These are phyloP conservation scores for Linum trigynum DNA, from an alignment of 345 rosid genomes.

Conservation along the genomic window DNA sequence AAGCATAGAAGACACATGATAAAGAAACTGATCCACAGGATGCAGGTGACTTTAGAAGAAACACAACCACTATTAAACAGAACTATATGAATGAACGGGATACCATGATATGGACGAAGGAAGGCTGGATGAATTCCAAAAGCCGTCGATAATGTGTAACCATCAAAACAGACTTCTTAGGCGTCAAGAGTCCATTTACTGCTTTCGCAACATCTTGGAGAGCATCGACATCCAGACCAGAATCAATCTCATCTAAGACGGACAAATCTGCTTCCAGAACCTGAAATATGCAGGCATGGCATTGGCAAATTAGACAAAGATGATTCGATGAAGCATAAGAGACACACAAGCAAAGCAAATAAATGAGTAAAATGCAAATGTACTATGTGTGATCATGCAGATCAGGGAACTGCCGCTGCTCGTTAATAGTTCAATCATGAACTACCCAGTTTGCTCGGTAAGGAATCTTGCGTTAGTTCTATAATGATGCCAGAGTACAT, in stretches of 20 bases:
- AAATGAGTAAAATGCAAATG: background rate
- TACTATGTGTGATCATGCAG: too few species aligned
- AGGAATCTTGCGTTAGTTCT: too few species aligned
- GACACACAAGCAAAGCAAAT: background rate
- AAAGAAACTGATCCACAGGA: background rate
- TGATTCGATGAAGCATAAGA: background rate
- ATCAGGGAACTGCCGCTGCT: too few species aligned
- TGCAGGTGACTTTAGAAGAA: background rate
- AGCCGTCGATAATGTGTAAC: constrained; percentile 87
- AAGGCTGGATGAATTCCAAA: constrained; percentile 68
- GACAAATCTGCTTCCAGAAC: constrained; percentile 91
- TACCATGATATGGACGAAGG: constrained; percentile 80
- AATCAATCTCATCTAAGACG: constrained; percentile 90
- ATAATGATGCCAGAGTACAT: too few species aligned
- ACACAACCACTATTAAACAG: background rate
- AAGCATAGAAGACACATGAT: background rate
- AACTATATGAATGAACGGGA: constrained; percentile 15
- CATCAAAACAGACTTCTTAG: constrained; percentile 78
- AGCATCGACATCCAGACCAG: constrained; percentile 94
- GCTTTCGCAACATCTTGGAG: constrained; percentile 86
- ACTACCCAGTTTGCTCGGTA: too few species aligned
- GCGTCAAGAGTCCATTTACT: constrained; percentile 78
- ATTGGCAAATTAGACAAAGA: background rate
- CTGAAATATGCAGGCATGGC: constrained; percentile 21
- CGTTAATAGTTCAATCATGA: too few species aligned